Evolutionary conservation across 2,329 filamentous ascomycete species (phyloP).

Genomic region (Bertia moriformis): DNA sequence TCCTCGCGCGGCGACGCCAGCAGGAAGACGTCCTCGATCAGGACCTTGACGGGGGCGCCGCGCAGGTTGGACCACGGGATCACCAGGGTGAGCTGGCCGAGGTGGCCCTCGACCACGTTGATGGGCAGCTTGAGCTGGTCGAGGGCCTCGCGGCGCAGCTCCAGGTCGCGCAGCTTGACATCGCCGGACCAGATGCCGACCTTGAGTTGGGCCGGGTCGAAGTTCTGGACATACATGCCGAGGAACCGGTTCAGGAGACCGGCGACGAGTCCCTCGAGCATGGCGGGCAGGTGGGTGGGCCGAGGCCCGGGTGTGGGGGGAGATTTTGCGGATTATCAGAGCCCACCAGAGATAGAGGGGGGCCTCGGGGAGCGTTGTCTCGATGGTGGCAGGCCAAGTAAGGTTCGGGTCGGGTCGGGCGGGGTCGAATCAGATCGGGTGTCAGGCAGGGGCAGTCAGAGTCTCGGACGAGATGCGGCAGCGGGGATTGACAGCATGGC

Average conservation of each 20-base stretch:
- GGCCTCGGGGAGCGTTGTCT: no score
- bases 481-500: no score
- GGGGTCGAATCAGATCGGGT: no score
- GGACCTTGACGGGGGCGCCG: constrained; percentile 83
- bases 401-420: no score
- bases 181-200: constrained; percentile 98
- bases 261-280: constrained; percentile 94
- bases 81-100: constrained; percentile 77
- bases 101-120: constrained; percentile 88
- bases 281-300: constrained; percentile 43
- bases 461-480: no score
- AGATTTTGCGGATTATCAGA: no score
- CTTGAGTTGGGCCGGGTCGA: constrained; percentile 93
- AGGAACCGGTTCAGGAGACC: constrained; percentile 96
- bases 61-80: constrained; percentile 97
- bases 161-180: constrained; percentile 83
- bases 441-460: no score
- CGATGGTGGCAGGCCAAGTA: no score
- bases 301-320: constrained; percentile 59
- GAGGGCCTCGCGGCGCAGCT: constrained; percentile 84
- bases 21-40: constrained; percentile 92
- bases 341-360: no score
- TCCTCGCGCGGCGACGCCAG: constrained; percentile 92
- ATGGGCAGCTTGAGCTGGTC: constrained; percentile 93
- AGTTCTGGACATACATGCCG: constrained; percentile 99